phyloP scores from a whole-genome alignment of 1,284 basidiomycete genomes.

The Chiua sp. region DNA sequence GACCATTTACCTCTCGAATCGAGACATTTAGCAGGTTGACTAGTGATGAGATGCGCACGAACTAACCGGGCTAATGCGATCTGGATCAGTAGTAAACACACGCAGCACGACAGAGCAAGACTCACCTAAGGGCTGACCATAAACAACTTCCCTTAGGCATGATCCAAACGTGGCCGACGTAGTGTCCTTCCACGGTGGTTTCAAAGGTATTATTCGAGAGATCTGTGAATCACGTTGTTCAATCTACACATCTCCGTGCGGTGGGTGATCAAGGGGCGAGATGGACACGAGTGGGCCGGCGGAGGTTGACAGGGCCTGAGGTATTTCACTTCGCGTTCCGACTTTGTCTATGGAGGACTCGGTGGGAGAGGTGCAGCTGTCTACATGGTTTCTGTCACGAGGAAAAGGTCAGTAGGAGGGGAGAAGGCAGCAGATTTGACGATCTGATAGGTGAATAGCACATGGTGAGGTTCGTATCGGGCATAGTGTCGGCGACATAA shows the following conservation, averaged over 20 bases:
- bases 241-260: conserved; percentile 42
- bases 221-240: conserved; percentile 58
- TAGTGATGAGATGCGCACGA: conserved; percentile 59
- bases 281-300: too few species aligned
- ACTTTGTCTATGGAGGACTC: too few species aligned
- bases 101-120: conserved; percentile 14
- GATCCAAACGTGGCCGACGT: conserved; percentile 80
- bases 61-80: conserved; percentile 57
- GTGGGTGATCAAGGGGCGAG: too few species aligned
- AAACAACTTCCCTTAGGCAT: conserved; percentile 67
- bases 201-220: conserved; percentile 48
- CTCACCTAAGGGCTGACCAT: conserved; percentile 63
- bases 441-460: too few species aligned
- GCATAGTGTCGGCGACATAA: too few species aligned
- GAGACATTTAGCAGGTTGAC: conserved; percentile 66
- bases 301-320: too few species aligned
- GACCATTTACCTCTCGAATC: conserved; percentile 78
- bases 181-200: conserved; percentile 70
- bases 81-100: neutral
- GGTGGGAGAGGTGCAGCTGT: too few species aligned
- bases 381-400: too few species aligned
- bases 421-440: too few species aligned
- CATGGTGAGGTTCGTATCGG: too few species aligned
- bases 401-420: too few species aligned
- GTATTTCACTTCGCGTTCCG: too few species aligned